Evolutionary conservation across 805 yeast species (phyloP), one percentile per base, ranked within the genome.

Genomic region (Cyberlindnera amylophila): DNA sequence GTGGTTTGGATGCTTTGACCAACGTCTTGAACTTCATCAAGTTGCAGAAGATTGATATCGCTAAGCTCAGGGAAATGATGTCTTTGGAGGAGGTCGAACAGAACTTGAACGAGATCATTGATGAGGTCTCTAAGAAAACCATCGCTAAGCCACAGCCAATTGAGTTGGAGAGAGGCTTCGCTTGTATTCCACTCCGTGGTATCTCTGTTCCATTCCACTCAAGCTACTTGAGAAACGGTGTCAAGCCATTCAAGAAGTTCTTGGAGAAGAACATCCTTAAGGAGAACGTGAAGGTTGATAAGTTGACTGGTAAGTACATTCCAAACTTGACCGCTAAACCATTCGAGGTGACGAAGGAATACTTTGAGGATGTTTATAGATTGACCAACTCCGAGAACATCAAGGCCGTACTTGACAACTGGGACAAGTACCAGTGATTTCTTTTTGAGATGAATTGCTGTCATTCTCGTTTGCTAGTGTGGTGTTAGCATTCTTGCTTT

Each of bases 181-280:
- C 99, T 32, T 91, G 93, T 59, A 93, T 93, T 58, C 99, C 99
- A 65, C 79, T 93, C 68, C 89, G 85, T 75, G 99, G 99, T 58
- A 93, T 93, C 54, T 88, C 96, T n/a, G 99, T 93, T 64, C 99
- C 99, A 50, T 93, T 93, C 97, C 99, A 93, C 72, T 89, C 97
- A 23, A 83, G 96, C n/a, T 93, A 95, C 73, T 77, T 93, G 72
- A 85, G 91, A 77, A 86, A 93, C 44, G 99, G 99, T 71, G 99
- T 93, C 47, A 91, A 90, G 71, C 99, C 99, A 59, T 93, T 93
- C 87, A 90, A 91, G 77, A 86, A 89, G 71, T 93, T 93, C 83
- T 77, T 93, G 73, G 82, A 82, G 65, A 93, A 89, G 84, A 91
- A 93, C 79, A 85, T 93, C 61, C 84, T 96, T 51, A 87, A 85